phyloP scores from a whole-genome alignment of 352 stramenopile species.

The Phytopythium kandeliae region DNA sequence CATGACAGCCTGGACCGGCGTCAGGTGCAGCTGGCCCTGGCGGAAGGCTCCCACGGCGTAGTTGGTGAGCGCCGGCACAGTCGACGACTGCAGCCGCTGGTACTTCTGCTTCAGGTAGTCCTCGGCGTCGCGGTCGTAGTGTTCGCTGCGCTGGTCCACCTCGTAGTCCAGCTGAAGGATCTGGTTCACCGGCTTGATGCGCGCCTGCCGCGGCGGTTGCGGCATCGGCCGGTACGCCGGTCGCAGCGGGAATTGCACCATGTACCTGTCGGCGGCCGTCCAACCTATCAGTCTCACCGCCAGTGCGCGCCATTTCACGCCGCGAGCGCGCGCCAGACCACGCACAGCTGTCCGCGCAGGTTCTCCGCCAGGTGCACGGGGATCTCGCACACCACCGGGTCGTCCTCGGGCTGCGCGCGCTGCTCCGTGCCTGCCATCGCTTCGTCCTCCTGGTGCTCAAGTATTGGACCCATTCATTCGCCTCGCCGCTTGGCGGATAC shows the following conservation, averaged over 20 bases:
- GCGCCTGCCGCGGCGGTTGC: constrained; percentile 39
- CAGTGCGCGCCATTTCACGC: not conserved
- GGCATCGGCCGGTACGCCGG: constrained; percentile 76
- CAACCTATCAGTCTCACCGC: constrained; percentile 6
- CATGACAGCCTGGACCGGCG: constrained; percentile 53
- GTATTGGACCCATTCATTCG: constrained; percentile 3
- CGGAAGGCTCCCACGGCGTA: constrained; percentile 77
- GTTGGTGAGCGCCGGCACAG: constrained; percentile 63
- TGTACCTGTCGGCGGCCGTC: constrained; percentile 28
- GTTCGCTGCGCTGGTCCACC: constrained; percentile 59
- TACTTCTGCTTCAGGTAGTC: constrained; percentile 76
- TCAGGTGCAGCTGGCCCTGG: constrained; percentile 77
- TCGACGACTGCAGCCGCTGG: constrained; percentile 55
- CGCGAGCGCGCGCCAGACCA: too few relatives aligned
- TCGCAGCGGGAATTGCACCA: constrained; percentile 78
- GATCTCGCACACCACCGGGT: constrained; percentile 80
- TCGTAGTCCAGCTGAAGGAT: constrained; percentile 77
- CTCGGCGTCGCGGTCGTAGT: constrained; percentile 76
- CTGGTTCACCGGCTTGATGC: constrained; percentile 70
- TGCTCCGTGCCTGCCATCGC: constrained; percentile 2
- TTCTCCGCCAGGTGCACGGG: constrained; percentile 75
- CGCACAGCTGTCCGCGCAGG: constrained; percentile 61
- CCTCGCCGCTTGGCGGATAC: not conserved
- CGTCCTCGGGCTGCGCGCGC: constrained; percentile 26
- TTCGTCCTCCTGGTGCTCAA: not conserved